A percentile compares a stretch with the other conserved stretches of the same genome.
phyloP scores from a whole-genome alignment of 768 basidiomycete genomes.

The Boletellus sp. region DNA sequence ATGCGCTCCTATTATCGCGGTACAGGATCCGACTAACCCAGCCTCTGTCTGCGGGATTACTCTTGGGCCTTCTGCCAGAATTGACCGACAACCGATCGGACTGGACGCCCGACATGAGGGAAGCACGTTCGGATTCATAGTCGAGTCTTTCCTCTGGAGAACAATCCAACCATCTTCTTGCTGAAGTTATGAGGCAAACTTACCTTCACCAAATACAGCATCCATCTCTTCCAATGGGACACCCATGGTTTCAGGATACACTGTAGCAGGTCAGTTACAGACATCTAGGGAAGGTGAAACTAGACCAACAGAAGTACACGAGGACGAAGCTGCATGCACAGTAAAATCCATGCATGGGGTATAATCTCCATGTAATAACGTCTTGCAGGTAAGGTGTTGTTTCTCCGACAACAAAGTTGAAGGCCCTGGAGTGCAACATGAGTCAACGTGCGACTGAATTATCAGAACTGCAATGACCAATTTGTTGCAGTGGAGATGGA shows the following conservation, averaged over 20 bases:
- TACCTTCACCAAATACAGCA: conserved; percentile 83
- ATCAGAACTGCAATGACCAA: conserved; percentile 33
- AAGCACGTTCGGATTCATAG: conserved; percentile 61
- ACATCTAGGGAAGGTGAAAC: not conserved
- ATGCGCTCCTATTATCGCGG: conserved; percentile 38
- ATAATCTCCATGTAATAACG: conserved; percentile 82
- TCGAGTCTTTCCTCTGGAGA: conserved; percentile 56
- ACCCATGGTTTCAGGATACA: conserved; percentile 85
- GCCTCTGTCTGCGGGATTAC: conserved; percentile 27
- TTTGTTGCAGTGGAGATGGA: conserved; percentile 90
- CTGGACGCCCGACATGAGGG: conserved; percentile 41
- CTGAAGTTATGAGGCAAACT: not conserved
- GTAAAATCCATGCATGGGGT: conserved; percentile 95
- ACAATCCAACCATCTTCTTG: conserved; percentile 15
- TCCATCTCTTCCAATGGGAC: conserved; percentile 91
- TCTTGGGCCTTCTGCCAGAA: conserved; percentile 24
- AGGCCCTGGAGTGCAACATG: conserved; percentile 41
- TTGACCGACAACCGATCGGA: conserved; percentile 38
- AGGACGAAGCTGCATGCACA: conserved; percentile 83
- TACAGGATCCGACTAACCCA: conserved; percentile 54
- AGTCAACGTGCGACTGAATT: conserved; percentile 2
- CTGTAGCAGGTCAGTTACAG: conserved; percentile 34
- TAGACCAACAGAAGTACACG: conserved; percentile 70
- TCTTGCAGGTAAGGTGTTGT: conserved; percentile 86
- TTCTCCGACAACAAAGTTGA: conserved; percentile 89